Conservation (phyloP, 139 green algal species). For the Tetradesmus lagerheimii region DNA sequence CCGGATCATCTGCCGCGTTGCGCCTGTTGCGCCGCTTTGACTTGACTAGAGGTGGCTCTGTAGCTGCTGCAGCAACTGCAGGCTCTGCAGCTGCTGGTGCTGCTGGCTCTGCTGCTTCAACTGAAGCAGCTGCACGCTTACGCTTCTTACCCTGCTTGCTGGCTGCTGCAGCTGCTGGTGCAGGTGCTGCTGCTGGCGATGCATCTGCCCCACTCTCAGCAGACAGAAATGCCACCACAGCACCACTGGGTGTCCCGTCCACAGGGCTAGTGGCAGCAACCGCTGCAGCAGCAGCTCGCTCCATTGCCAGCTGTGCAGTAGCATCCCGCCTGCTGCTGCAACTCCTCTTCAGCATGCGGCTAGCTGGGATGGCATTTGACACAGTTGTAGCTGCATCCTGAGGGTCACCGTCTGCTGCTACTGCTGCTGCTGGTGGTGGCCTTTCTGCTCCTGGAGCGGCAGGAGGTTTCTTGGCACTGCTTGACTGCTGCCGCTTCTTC, state of each 20-base stretch:
- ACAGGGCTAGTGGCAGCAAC: neutral
- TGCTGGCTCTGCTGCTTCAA: neutral
- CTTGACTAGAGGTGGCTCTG: neutral
- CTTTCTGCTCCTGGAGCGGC: neutral
- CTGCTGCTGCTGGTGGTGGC: neutral
- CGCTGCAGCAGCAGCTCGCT: neutral
- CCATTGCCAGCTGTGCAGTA: neutral
- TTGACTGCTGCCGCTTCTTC: neutral
- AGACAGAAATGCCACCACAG: neutral
- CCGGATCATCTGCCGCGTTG: neutral
- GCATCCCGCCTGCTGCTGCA: neutral
- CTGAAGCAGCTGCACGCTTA: neutral
- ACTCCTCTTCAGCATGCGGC: neutral
- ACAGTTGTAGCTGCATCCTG: neutral
- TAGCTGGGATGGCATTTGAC: neutral
- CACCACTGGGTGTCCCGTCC: neutral
- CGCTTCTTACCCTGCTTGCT: neutral
- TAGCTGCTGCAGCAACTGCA: neutral
- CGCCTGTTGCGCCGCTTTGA: slow-evolving; percentile 13
- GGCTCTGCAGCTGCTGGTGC: neutral
- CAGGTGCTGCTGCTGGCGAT: neutral
- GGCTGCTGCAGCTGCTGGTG: neutral
- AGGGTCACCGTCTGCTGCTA: neutral
- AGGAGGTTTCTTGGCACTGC: neutral
- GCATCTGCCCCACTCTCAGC: neutral